These are phyloP conservation scores for Alloascoidea africana DNA, from an alignment of 805 yeast genomes.

Conservation along the genomic window DNA sequence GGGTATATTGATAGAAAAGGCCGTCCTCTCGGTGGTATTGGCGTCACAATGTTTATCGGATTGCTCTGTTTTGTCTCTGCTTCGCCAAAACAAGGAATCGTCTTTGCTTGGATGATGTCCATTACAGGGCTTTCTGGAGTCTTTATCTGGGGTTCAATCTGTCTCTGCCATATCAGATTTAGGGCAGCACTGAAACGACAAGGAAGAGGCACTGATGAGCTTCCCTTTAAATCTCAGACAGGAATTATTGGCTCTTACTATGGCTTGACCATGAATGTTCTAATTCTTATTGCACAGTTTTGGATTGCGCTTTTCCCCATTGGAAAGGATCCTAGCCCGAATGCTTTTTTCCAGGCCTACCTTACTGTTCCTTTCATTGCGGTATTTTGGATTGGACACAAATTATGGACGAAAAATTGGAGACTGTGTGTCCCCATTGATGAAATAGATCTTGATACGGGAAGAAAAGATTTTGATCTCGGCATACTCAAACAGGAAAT, in stretches of 20 bases:
- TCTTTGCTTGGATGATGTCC: constrained; percentile 51
- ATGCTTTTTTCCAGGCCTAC: constrained; percentile 48
- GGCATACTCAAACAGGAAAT: constrained; percentile 36
- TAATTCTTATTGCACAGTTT: constrained; percentile 48
- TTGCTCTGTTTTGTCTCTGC: constrained; percentile 41
- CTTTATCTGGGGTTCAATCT: constrained; percentile 49
- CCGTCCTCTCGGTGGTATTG: constrained; percentile 52
- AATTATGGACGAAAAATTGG: no score
- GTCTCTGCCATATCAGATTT: constrained; percentile 41
- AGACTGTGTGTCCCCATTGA: no score
- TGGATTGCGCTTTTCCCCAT: constrained; percentile 53
- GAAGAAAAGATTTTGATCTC: constrained; percentile 41
- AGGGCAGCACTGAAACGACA: constrained; percentile 34
- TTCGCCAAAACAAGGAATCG: constrained; percentile 32
- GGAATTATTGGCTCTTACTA: constrained; percentile 46
- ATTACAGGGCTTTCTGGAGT: constrained; percentile 47
- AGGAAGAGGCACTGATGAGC: constrained; percentile 44
- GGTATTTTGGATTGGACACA: constrained; percentile 41
- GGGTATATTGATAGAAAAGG: constrained; percentile 57
- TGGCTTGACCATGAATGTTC: constrained; percentile 33
- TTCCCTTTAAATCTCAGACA: constrained; percentile 39
- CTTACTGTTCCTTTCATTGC: constrained; percentile 50
- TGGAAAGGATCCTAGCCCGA: constrained; percentile 41
- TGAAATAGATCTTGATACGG: constrained; percentile 53
- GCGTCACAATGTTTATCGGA: constrained; percentile 26